Conservation (phyloP, 805 yeast species). For the Wickerhamomyces rabaulensis region DNA sequence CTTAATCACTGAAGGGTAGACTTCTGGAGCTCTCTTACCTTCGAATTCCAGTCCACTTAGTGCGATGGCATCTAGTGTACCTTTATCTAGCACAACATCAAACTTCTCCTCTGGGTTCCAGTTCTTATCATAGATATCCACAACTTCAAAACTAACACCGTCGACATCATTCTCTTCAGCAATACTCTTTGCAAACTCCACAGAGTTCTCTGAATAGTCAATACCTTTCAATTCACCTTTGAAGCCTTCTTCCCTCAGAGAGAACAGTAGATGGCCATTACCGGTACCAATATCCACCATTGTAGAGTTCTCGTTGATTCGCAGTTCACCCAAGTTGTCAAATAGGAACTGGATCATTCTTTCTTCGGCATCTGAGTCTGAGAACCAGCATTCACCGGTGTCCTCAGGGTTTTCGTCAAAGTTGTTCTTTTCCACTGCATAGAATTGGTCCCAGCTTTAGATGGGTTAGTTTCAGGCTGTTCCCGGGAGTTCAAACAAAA, state of each 20-base stretch:
- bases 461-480: constrained; percentile 13
- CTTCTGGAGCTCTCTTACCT: constrained; percentile 43
- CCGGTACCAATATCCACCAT: constrained; percentile 92
- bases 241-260: constrained; percentile 59
- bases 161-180: constrained; percentile 37
- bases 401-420: constrained; percentile 72
- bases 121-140: constrained; percentile 53
- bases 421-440: constrained; percentile 65
- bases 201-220: constrained; percentile 82
- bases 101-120: constrained; percentile 39
- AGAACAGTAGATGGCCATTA: constrained; percentile 83
- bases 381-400: constrained; percentile 96
- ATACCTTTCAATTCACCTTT: constrained; percentile 62
- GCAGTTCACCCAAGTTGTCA: constrained; percentile 38
- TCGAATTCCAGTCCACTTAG: constrained; percentile 55
- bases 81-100: constrained; percentile 86
- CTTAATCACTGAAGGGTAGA: constrained; percentile 58
- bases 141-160: constrained; percentile 50
- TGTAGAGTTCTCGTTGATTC: constrained; percentile 28
- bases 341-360: constrained; percentile 71
- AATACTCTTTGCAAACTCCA: constrained; percentile 64
- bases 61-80: constrained; percentile 96
- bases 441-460: constrained; percentile 80
- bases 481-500: not conserved
- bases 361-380: constrained; percentile 88